These are phyloP conservation scores for Nothomitra cinnamomea DNA, from an alignment of 2,329 filamentous ascomycete species.

Conservation along the genomic window DNA sequence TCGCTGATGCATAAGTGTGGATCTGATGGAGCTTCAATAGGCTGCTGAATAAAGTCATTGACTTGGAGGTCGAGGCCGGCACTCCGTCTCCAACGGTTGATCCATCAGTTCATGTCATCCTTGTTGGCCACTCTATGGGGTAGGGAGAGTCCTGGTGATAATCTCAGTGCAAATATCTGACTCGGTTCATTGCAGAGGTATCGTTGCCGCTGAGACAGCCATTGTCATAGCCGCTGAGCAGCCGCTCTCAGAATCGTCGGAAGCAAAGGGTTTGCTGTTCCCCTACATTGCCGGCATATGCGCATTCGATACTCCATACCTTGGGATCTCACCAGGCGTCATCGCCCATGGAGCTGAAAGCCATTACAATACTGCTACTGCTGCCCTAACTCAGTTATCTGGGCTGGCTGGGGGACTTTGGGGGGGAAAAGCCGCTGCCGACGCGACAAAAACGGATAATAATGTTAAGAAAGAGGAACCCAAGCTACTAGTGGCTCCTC, in stretches of 20 bases:
- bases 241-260: conserved; percentile 21
- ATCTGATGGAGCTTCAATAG: conserved; percentile 23
- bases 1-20: not conserved
- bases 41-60: conserved; percentile 85
- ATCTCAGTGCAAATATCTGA: conserved; percentile 21
- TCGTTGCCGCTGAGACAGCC: conserved; percentile 79
- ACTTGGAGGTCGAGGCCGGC: conserved; percentile 68
- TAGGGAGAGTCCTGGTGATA: conserved; percentile 33
- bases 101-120: conserved; percentile 63
- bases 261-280: conserved; percentile 53
- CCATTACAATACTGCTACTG: conserved; percentile 59
- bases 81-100: conserved; percentile 75
- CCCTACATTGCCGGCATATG: conserved; percentile 81
- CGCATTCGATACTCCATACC: conserved; percentile 86
- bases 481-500: conserved; percentile 8
- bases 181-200: conserved; percentile 47
- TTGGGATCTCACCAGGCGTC: conserved; percentile 64
- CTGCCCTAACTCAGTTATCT: conserved; percentile 50
- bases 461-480: not conserved
- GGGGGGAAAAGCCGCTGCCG: conserved; percentile 41
- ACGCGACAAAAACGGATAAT: not conserved
- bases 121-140: conserved; percentile 72
- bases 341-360: conserved; percentile 77
- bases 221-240: conserved; percentile 56
- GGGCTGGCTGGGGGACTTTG: conserved; percentile 43